Base-by-base conservation (phyloP, 495 filamentous ascomycete genomes). In the Tuber indicum region DNA sequence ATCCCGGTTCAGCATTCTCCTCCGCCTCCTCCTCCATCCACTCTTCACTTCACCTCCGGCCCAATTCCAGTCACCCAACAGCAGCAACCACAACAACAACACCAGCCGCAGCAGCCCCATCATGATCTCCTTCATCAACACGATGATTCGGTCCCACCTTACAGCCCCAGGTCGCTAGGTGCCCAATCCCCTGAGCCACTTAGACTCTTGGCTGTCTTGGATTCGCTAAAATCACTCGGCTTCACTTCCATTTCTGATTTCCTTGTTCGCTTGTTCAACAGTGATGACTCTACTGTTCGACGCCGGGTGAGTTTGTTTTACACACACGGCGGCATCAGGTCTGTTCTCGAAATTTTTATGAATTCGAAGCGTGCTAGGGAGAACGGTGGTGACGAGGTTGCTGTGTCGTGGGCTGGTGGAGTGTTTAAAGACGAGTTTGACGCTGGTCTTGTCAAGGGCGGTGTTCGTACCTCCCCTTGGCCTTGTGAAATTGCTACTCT, bases 391-490 rank as follows among this genome's bases (percentile, higher is more conserved):
- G 78, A 80, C 69, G 78, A 80, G 66, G 69, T 80, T 41, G 77
- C 78, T 19, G 78, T 80, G 71, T 76, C 77, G 45, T 80, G 78
- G 78, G 78, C 78, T 76, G 78, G 78, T 49, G 77, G 78, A 44
- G 78, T 80, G 46, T 80, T 80, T 47, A 80, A 80, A 74, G 78
- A 80, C 32, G 78, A 80, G 71, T 80, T 80, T 80, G 78, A 80
- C 49, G 75, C 74, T 3, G 78, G 78, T 66, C 78, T 80, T 46
- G 78, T 80, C 77, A 80, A 80, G 78, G 77, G 78, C 70, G 77
- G 78, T 72, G 78, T 80, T 80, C 58, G 78, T 80, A 74, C 52
- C 77, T 74, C 77, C 42, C 73, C 72, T 43, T 43, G 41, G 74
- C 66, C 47, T 23, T 26, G 26, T 58, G 62, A 66, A 66, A 36